Percentiles rank a stretch among this genome's conserved stretches.
Evolutionary conservation across 352 stramenopile genomes (phyloP).

Genomic region (Globisporangium cylindrosporum): DNA sequence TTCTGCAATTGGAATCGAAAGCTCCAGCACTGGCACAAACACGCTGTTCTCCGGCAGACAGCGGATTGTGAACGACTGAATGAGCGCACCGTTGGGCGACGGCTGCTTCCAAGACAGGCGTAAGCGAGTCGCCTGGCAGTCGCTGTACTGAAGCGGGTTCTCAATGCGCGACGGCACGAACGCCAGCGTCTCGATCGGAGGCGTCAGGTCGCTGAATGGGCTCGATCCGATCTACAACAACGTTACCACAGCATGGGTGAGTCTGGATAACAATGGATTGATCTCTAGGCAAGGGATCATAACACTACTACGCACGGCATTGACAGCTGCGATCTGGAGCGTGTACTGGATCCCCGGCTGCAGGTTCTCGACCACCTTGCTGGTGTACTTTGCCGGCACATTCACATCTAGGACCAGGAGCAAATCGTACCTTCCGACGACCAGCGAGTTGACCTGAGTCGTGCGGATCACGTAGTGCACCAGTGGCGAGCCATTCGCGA

Average conservation of each 20-base stretch:
- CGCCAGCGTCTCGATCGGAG: slow-evolving; percentile 50
- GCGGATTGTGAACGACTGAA: slow-evolving; percentile 50
- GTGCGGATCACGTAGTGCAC: slow-evolving; percentile 49
- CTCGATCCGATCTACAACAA: slow-evolving; percentile 39
- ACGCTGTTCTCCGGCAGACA: slow-evolving; percentile 52
- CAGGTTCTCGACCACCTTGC: slow-evolving; percentile 35
- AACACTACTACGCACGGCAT: slow-evolving; percentile 26
- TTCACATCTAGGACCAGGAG: slow-evolving; percentile 27
- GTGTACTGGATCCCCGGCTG: slow-evolving; percentile 57
- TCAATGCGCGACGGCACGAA: slow-evolving; percentile 58
- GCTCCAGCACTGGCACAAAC: slow-evolving; percentile 33
- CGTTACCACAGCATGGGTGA: not conserved
- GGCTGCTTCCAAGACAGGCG: slow-evolving; percentile 49
- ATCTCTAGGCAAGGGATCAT: too few relatives aligned
- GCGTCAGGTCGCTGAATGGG: slow-evolving; percentile 40
- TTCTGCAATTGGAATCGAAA: slow-evolving; percentile 27
- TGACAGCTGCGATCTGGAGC: slow-evolving; percentile 49
- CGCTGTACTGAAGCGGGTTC: slow-evolving; percentile 29
- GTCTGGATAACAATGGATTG: not conserved
- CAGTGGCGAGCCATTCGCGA: slow-evolving; percentile 60
- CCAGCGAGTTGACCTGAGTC: slow-evolving; percentile 34
- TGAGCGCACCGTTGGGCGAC: slow-evolving; percentile 51
- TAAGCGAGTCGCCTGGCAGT: slow-evolving; percentile 37
- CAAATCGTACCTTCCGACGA: slow-evolving; percentile 26
- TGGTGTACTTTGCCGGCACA: slow-evolving; percentile 42